Conservation (phyloP, 2,329 filamentous ascomycete species). For the Tricladium varicosporioides region DNA sequence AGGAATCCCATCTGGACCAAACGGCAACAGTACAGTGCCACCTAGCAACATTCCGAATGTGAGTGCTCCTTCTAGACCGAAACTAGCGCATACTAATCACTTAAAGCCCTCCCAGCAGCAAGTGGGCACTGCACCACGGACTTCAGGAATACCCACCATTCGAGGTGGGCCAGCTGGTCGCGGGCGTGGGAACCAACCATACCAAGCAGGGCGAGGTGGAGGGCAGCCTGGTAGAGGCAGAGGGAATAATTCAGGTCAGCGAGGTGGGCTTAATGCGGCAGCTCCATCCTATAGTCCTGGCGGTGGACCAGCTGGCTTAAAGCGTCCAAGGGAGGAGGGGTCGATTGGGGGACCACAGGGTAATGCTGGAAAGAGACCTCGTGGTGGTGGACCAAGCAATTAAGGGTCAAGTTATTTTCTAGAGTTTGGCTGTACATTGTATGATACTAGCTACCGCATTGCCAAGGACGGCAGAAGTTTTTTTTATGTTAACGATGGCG, state of each 20-base stretch:
- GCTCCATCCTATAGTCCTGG: conserved; percentile 30
- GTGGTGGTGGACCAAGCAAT: conserved; percentile 36
- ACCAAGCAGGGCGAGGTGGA: conserved; percentile 21
- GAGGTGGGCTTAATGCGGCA: conserved; percentile 34
- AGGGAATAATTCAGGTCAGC: conserved; percentile 23
- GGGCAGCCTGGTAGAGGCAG: conserved; percentile 27
- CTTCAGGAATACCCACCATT: conserved; percentile 30
- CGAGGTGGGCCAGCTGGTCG: conserved; percentile 26
- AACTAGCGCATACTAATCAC: conserved; percentile 5
- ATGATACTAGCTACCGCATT: conserved; percentile 30
- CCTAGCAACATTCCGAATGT: conserved; percentile 30
- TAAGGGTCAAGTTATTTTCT: conserved; percentile 1
- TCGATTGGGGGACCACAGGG: conserved; percentile 33
- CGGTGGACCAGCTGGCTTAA: conserved; percentile 25
- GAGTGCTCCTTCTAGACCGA: conserved; percentile 13
- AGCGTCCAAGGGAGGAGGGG: conserved; percentile 32
- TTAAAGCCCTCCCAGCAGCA: conserved; percentile 21
- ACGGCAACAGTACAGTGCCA: conserved; percentile 21
- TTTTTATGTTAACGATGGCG: conserved; percentile 12
- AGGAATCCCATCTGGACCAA: conserved; percentile 14
- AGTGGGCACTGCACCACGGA: conserved; percentile 20
- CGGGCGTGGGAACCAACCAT: conserved; percentile 23
- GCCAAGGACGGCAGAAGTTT: conserved; percentile 27
- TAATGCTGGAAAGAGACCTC: conserved; percentile 44
- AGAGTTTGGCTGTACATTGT: conserved; percentile 19